These are phyloP conservation scores for Psidium guajava DNA, from an alignment of 345 rosid genomes.

Conservation along the genomic window DNA sequence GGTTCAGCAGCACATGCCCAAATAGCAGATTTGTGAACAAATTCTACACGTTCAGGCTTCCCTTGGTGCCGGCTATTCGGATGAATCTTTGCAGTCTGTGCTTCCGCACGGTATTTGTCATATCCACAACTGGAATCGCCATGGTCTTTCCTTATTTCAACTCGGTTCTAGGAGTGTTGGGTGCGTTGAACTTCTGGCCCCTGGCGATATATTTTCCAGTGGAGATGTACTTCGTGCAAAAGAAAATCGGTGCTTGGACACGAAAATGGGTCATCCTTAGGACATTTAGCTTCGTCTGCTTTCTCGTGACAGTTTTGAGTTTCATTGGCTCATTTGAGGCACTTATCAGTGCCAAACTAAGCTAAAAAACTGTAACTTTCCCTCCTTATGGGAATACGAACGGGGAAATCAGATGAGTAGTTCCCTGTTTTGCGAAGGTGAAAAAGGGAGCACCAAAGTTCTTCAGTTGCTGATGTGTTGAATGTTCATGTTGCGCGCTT, in stretches of 20 bases:
- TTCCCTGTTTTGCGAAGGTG: neutral
- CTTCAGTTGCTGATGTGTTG: neutral
- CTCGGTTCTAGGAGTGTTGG: constrained; percentile 59
- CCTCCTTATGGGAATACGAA: neutral
- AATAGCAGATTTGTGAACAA: constrained; percentile 16
- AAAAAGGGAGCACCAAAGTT: neutral
- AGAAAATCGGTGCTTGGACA: constrained; percentile 42
- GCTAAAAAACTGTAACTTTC: constrained; percentile 1
- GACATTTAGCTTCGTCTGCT: constrained; percentile 25
- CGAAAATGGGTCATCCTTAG: constrained; percentile 40
- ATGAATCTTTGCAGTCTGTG: constrained; percentile 22
- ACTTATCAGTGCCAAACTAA: constrained; percentile 37
- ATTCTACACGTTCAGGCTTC: constrained; percentile 16
- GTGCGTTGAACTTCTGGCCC: constrained; percentile 67
- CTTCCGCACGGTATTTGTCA: constrained; percentile 37
- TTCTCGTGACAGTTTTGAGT: constrained; percentile 22
- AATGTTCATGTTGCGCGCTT: neutral
- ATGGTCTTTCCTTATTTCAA: constrained; percentile 71
- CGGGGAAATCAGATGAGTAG: neutral
- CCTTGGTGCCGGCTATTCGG: constrained; percentile 16
- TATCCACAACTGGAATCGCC: constrained; percentile 35
- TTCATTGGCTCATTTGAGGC: constrained; percentile 54
- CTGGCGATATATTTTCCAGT: constrained; percentile 66
- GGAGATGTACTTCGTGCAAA: constrained; percentile 59
- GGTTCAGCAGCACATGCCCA: constrained; percentile 28